Evolutionary conservation across 2,329 filamentous ascomycete species (phyloP).

Genomic region (Diplocarpon mali): DNA sequence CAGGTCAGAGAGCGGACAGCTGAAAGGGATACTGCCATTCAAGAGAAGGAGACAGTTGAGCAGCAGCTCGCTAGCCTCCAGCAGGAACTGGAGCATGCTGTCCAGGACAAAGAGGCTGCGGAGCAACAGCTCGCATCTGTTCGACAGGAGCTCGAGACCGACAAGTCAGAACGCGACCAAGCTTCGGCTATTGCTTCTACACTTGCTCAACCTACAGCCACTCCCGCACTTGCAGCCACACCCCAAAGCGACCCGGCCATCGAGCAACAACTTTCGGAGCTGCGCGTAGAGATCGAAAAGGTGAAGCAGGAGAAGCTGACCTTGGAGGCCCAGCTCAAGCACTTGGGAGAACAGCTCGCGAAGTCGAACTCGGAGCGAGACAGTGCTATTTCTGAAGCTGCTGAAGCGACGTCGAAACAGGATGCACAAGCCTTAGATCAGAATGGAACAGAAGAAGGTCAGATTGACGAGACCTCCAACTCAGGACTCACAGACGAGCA

Average conservation of each 20-base stretch:
- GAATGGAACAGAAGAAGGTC: conserved; percentile 45
- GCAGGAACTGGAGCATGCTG: conserved; percentile 36
- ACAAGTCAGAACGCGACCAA: conserved; percentile 35
- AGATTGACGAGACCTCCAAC: conserved; percentile 35
- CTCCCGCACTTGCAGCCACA: conserved; percentile 35
- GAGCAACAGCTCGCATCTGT: conserved; percentile 28
- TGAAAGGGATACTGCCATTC: conserved; percentile 30
- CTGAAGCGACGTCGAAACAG: conserved; percentile 32
- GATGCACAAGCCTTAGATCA: conserved; percentile 27
- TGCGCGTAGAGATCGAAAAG: conserved; percentile 51
- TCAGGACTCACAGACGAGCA: conserved; percentile 42
- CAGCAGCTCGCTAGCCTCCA: conserved; percentile 32
- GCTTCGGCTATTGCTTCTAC: conserved; percentile 24
- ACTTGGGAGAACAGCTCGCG: conserved; percentile 47
- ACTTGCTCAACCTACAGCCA: conserved; percentile 26
- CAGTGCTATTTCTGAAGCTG: conserved; percentile 29
- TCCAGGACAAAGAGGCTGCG: conserved; percentile 26
- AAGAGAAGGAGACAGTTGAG: conserved; percentile 33
- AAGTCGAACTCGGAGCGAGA: conserved; percentile 53
- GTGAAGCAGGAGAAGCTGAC: conserved; percentile 57
- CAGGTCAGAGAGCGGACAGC: conserved; percentile 41
- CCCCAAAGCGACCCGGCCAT: conserved; percentile 39
- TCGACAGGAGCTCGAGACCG: conserved; percentile 32
- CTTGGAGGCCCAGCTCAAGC: conserved; percentile 51
- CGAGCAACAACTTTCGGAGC: conserved; percentile 38